These are phyloP conservation scores for Thamnidium elegans DNA, from an alignment of 192 early-diverging fungal species.

Conservation along the genomic window DNA sequence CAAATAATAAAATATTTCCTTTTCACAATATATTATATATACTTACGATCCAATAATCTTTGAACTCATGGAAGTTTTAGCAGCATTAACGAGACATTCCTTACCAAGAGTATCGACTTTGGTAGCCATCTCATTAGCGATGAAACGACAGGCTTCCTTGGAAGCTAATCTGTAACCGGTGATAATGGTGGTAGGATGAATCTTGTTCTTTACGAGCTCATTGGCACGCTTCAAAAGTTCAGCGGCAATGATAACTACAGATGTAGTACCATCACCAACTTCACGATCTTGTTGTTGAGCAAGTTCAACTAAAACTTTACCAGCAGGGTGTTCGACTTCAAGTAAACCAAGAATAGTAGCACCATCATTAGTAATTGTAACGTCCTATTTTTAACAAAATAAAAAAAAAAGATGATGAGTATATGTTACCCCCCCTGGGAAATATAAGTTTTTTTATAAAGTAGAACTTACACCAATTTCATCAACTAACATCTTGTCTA, in stretches of 20 bases:
- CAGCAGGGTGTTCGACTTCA: constrained; percentile 98
- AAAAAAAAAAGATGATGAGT: background rate
- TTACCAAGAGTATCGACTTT: constrained; percentile 93
- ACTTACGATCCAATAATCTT: constrained; percentile 96
- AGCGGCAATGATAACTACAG: constrained; percentile 98
- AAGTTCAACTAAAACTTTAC: constrained; percentile 93
- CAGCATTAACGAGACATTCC: constrained; percentile 92
- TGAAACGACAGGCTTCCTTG: constrained; percentile 97
- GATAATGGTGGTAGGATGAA: constrained; percentile 99
- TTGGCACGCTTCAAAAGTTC: constrained; percentile 95
- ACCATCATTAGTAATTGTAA: constrained; percentile 99
- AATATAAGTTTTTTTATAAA: background rate
- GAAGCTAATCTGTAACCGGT: constrained; percentile 94
- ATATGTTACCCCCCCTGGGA: background rate
- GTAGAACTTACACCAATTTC: constrained; percentile 86
- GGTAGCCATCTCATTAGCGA: constrained; percentile 92
- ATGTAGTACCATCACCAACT: constrained; percentile 99
- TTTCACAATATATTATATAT: background rate
- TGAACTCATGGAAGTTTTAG: constrained; percentile 96
- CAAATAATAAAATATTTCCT: background rate
- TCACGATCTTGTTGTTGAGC: constrained; percentile 99
- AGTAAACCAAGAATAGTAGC: constrained; percentile 96
- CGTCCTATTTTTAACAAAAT: constrained; percentile 64
- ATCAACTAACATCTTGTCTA: constrained; percentile 99
- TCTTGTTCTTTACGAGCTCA: constrained; percentile 97